phyloP scores from a whole-genome alignment of 768 basidiomycete genomes.

The Leucosporidium creatinivorum region DNA sequence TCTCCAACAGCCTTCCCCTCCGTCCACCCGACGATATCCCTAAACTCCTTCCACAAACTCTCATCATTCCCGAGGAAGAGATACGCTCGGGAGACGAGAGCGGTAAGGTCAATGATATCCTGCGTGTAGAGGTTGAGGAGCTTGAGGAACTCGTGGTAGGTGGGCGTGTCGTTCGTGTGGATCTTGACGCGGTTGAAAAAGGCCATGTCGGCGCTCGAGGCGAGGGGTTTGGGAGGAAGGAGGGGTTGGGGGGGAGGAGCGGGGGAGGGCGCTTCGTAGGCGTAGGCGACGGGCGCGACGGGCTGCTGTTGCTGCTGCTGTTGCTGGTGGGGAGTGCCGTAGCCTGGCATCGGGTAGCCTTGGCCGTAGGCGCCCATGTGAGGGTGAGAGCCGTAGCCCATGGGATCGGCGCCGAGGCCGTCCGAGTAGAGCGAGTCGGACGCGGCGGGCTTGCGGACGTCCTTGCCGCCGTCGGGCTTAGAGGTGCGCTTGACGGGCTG shows the following conservation, averaged over 20 bases:
- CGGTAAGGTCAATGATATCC: constrained; percentile 78
- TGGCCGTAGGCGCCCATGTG: not conserved
- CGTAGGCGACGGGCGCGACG: constrained; percentile 5
- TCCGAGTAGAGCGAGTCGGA: not conserved
- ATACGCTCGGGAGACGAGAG: constrained; percentile 69
- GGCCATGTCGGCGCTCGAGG: constrained; percentile 57
- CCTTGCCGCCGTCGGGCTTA: not conserved
- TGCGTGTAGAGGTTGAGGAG: constrained; percentile 79
- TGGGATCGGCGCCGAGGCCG: not conserved
- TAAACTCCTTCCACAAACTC: constrained; percentile 63
- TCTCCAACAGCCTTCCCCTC: constrained; percentile 44
- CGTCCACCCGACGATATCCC: constrained; percentile 72
- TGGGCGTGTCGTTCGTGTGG: constrained; percentile 44
- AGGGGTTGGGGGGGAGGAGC: constrained; percentile 22
- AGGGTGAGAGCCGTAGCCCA: not conserved
- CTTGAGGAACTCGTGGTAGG: constrained; percentile 77
- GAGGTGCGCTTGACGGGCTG: not conserved
- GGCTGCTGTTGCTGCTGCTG: not conserved
- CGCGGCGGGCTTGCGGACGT: not conserved
- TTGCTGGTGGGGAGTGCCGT: not conserved
- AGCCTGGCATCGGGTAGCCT: constrained; percentile 1
- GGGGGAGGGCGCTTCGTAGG: constrained; percentile 33
- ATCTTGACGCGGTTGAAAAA: constrained; percentile 81
- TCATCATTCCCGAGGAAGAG: constrained; percentile 66
- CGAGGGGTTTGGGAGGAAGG: constrained; percentile 28